phyloP scores from a whole-genome alignment of 1,284 basidiomycete species.

The Ceratobasidium sp. region DNA sequence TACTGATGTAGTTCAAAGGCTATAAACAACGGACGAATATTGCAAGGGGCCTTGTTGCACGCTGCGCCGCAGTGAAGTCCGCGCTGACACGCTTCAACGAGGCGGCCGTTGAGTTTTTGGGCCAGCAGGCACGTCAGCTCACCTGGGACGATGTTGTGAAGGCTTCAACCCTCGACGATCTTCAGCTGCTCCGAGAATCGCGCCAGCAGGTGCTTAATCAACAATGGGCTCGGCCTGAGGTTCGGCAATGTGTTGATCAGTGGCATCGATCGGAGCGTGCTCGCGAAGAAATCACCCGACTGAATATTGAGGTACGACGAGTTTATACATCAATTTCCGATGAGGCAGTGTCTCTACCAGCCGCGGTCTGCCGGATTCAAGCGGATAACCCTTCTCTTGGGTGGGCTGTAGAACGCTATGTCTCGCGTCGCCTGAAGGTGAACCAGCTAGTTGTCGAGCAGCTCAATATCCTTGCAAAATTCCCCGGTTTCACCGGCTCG shows the following conservation, averaged over 20 bases:
- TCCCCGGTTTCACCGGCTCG: neutral
- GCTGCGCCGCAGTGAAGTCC: neutral
- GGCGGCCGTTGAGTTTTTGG: neutral
- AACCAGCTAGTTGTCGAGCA: neutral
- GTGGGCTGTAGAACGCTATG: neutral
- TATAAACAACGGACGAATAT: neutral
- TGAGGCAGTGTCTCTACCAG: neutral
- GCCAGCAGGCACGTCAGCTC: neutral
- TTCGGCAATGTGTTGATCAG: neutral
- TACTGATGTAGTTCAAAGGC: too few species aligned
- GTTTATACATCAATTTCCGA: neutral
- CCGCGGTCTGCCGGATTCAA: neutral
- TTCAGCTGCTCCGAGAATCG: neutral
- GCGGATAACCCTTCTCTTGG: neutral
- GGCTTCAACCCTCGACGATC: neutral
- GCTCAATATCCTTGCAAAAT: neutral
- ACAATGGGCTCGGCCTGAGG: neutral
- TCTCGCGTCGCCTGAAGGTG: neutral
- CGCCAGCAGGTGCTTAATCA: neutral
- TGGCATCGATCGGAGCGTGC: neutral
- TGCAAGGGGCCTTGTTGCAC: neutral
- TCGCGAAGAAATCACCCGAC: neutral
- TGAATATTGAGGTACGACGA: neutral
- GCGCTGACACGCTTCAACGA: neutral
- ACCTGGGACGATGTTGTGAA: neutral